Evolutionary conservation across 768 basidiomycete genomes (phyloP), one percentile per base, ranked within the genome.

Genomic region (Suillus cothurnatus): DNA sequence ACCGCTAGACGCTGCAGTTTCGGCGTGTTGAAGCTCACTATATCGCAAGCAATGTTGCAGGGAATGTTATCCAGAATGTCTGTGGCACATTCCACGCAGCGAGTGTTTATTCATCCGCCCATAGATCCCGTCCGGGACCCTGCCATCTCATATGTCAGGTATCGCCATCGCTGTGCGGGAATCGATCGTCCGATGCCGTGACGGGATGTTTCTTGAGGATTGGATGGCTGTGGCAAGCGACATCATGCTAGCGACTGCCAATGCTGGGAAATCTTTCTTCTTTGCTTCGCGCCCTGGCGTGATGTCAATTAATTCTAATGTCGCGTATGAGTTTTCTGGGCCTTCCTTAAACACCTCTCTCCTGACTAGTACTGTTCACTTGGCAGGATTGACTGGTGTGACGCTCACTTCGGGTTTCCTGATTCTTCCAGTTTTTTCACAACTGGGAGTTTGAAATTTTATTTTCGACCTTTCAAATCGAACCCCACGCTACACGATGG

Each of bases 401-500:
- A 64, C 34, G 66, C 62, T 15, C 63, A 73, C n/a, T 73, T 73
- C 43, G 72, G 72, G 17, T 68, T 59, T 64, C 62, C 67, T 4
- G 65, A 72, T 36, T 60, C 64, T 19, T 67, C 71, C 12, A 66
- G 64, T 52, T 72, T 70, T 36, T 62, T 67, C 28, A 68, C 72
- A 6, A 15, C 26, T 31, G 69, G 71, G 38, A 41, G 65, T 21
- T 39, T 34, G 28, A 76, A 68, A 31, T 61, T 55, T 28, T 74
- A 72, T 52, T 21, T 74, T 9, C 66, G 74, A 36, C 66, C 69
- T n/a, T 75, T 73, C 55, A 65, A 59, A 57, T 70, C 73, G 21
- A 74, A 74, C 43, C 67, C 73, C 15, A 28, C 61, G 36, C 72
- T 70, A 38, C 67, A 69, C 26, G 65, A 66, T 3, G 68, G 66